These are phyloP conservation scores for Urochloa ruziziensis DNA, from an alignment of 176 grass and related monocot genomes.

Conservation along the genomic window DNA sequence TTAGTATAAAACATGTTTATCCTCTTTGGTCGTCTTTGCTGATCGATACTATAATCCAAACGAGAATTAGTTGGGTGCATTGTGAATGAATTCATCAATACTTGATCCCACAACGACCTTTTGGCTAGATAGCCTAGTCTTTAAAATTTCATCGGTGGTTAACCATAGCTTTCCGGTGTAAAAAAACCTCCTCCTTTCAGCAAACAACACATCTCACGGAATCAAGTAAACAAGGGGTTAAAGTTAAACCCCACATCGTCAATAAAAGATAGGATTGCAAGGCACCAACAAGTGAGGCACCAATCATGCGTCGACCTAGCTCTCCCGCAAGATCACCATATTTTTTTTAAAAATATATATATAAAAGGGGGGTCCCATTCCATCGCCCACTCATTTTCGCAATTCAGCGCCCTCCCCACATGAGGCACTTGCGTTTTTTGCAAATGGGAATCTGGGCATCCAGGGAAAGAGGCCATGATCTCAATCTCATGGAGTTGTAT, in stretches of 20 bases:
- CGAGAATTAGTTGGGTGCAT: background rate
- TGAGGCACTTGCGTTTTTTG: background rate
- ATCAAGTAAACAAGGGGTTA: background rate
- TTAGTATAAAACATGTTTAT: too few species aligned
- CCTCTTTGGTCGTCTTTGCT: too few species aligned
- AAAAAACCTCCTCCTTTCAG: background rate
- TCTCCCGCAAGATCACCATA: background rate
- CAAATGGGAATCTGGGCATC: slow-evolving; percentile 17
- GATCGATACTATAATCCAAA: too few species aligned
- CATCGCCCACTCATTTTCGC: background rate
- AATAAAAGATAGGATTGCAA: background rate
- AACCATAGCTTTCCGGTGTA: background rate
- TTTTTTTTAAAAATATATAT: background rate
- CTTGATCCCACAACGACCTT: background rate
- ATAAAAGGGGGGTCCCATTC: background rate
- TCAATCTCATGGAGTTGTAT: background rate
- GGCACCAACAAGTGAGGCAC: slow-evolving; percentile 22
- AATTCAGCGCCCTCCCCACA: background rate
- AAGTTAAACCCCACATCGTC: background rate
- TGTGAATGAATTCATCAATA: background rate
- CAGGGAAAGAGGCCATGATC: background rate
- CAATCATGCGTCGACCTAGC: background rate
- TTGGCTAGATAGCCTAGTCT: background rate
- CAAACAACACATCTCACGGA: slow-evolving; percentile 12
- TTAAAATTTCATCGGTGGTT: background rate